Evolutionary conservation across 768 basidiomycete genomes (phyloP), one percentile per base, ranked within the genome.

Genomic region (Atractiella rhizophila): DNA sequence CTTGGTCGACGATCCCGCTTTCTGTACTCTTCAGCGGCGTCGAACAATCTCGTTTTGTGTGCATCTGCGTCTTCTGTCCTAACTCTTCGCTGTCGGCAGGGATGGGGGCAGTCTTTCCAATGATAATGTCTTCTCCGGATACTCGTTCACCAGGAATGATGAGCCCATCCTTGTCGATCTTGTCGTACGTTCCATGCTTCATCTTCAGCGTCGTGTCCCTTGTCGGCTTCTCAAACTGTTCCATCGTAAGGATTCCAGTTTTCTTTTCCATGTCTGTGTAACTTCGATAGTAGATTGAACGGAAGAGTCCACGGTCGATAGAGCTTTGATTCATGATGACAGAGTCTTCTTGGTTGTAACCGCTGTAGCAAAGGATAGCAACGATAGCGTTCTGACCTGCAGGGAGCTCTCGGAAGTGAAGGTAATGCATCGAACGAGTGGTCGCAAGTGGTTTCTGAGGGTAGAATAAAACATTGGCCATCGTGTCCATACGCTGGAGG

Each of bases 301-400:
- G 73, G 76, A 98, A 98, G 24, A 98, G 68, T 44, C 91, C 88
- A 44, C 91, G 79, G 56, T 98, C 88, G 51, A 98, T 79, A 21
- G 91, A 88, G 51, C 79, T 83, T 62, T 98, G 91, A 58, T 96
- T 96, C 88, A 98, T 94, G 63, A 98, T 96, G 62, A 98, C 91
- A 48, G 91, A 98, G 68, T 98, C 91, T 70, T 96, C 91, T 62
- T 98, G 91, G 59, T 98, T 98, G 63, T 98, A 98, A 35, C 88
- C 88, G 52, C 85, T 94, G 62, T 98, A 98, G 56, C 86, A 94
- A 41, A 96, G 65, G 54, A 98, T 96, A 11, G 88, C 88, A 43
- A 98, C 88, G 48, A 94, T 81, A 35, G 88, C 88, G 55, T 98
- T 98, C 62, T 96, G 88, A n/a, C 85, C 88, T 15, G 88, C 88